phyloP scores from a whole-genome alignment of 768 basidiomycete genomes.

The Lactarius trivialis region DNA sequence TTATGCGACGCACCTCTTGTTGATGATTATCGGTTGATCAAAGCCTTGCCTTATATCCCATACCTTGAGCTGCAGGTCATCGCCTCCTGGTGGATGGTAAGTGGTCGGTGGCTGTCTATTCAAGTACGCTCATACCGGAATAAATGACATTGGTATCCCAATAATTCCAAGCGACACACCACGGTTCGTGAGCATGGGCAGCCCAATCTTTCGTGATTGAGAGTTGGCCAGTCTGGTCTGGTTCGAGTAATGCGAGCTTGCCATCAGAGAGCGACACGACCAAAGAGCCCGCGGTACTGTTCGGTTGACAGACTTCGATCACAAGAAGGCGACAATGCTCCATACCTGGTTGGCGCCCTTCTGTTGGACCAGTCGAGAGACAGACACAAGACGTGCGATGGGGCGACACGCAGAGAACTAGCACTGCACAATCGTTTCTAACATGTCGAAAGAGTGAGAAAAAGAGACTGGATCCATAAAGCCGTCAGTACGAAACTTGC shows the following conservation, averaged over 20 bases:
- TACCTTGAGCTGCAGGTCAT: slow-evolving; percentile 81
- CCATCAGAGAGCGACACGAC: slow-evolving; percentile 84
- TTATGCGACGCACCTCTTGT: slow-evolving; percentile 49
- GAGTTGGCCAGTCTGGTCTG: slow-evolving; percentile 41
- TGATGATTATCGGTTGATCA: slow-evolving; percentile 53
- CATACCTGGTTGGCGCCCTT: slow-evolving; percentile 43
- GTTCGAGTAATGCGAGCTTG: slow-evolving; percentile 52
- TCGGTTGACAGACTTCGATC: background rate
- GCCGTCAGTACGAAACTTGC: slow-evolving; percentile 34
- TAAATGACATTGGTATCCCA: slow-evolving; percentile 78
- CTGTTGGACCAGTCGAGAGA: slow-evolving; percentile 93
- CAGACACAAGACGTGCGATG: slow-evolving; percentile 65
- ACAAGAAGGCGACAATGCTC: background rate
- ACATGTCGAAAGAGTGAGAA: background rate
- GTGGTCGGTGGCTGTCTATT: background rate
- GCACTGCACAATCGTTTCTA: slow-evolving; percentile 32
- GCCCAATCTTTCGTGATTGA: slow-evolving; percentile 57
- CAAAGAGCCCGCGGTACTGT: slow-evolving; percentile 49
- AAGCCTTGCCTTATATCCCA: slow-evolving; percentile 82
- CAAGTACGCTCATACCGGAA: slow-evolving; percentile 50
- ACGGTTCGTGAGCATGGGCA: slow-evolving; percentile 91
- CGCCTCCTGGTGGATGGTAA: slow-evolving; percentile 70
- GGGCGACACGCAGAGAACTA: slow-evolving; percentile 42
- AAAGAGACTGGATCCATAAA: background rate
- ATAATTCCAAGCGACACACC: slow-evolving; percentile 88